Evolutionary conservation across 1,284 basidiomycete species (phyloP).

Genomic region (Pisolithus thermaeus): DNA sequence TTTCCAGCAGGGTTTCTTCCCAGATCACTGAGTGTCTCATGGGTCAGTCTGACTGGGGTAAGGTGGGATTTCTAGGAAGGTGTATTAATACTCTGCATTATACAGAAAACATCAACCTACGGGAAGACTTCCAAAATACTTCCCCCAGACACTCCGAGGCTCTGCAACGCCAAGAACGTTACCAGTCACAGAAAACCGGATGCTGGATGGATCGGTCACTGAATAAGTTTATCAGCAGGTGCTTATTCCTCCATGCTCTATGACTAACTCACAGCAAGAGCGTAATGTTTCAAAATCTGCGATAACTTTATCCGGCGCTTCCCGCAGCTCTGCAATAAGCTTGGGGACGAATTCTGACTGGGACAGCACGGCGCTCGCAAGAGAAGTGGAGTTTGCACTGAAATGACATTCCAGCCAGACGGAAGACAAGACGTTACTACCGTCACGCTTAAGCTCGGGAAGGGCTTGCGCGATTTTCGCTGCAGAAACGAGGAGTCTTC

Average conservation of each 20-base stretch:
- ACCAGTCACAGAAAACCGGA: conserved; percentile 86
- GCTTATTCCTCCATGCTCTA: not conserved
- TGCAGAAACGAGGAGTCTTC: conserved; percentile 77
- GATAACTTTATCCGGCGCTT: conserved; percentile 69
- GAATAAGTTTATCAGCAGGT: conserved; percentile 4
- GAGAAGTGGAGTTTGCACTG: conserved; percentile 68
- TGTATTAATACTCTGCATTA: not conserved
- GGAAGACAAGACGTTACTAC: conserved; percentile 73
- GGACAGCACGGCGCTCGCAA: conserved; percentile 66
- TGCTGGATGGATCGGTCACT: conserved; percentile 78
- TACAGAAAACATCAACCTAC: conserved; percentile 30
- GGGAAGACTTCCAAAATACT: conserved; percentile 61
- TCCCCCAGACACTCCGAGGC: conserved; percentile 69
- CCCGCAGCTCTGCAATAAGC: conserved; percentile 68
- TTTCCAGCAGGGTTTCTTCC: conserved; percentile 72
- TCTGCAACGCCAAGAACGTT: conserved; percentile 70
- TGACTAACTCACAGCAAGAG: conserved; percentile 48
- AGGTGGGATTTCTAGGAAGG: conserved; percentile 48
- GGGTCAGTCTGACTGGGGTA: conserved; percentile 62
- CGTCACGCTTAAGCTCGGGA: conserved; percentile 93
- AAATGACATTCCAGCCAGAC: conserved; percentile 68
- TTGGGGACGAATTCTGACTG: conserved; percentile 80
- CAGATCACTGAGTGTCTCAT: conserved; percentile 68
- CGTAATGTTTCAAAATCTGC: conserved; percentile 72
- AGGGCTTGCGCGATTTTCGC: conserved; percentile 90